Percentiles rank a stretch among this genome's conserved stretches.
Evolutionary conservation across 2,329 filamentous ascomycete genomes (phyloP).

Genomic region (Microsporum canis): DNA sequence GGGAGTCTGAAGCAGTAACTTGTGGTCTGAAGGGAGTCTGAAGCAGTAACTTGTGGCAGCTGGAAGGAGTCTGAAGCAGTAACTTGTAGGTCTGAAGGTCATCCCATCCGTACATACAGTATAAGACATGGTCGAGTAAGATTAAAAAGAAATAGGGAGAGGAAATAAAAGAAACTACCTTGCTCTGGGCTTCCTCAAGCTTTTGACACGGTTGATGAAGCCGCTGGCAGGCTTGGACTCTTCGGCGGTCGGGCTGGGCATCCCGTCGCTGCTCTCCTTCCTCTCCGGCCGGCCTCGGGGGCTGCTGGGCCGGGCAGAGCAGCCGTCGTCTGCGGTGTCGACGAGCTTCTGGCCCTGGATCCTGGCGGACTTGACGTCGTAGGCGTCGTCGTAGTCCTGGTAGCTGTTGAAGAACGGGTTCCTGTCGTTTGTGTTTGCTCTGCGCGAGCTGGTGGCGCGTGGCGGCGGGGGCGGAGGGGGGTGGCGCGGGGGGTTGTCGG

Average conservation of each 20-base stretch:
- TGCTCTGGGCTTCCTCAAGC: constrained; percentile 13
- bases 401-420: constrained; percentile 62
- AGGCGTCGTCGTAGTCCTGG: constrained; percentile 60
- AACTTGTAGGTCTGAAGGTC: not conserved
- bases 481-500: constrained; percentile 19
- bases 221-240: constrained; percentile 9
- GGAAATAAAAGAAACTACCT: not conserved
- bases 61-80: too few species aligned
- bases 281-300: constrained; percentile 45
- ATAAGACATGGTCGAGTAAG: not conserved
- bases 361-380: constrained; percentile 51
- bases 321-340: constrained; percentile 22
- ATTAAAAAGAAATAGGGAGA: not conserved
- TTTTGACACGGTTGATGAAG: constrained; percentile 16
- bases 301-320: constrained; percentile 36
- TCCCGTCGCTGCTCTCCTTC: constrained; percentile 23
- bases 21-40: too few species aligned
- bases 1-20: not conserved
- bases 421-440: constrained; percentile 37
- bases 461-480: constrained; percentile 11
- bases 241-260: not conserved
- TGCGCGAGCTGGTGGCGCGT: constrained; percentile 24
- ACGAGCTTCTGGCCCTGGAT: constrained; percentile 47
- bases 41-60: too few species aligned
- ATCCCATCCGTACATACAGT: not conserved